phyloP scores from a whole-genome alignment of 176 grass and related monocot genomes.

The Thinopyrum elongatum region DNA sequence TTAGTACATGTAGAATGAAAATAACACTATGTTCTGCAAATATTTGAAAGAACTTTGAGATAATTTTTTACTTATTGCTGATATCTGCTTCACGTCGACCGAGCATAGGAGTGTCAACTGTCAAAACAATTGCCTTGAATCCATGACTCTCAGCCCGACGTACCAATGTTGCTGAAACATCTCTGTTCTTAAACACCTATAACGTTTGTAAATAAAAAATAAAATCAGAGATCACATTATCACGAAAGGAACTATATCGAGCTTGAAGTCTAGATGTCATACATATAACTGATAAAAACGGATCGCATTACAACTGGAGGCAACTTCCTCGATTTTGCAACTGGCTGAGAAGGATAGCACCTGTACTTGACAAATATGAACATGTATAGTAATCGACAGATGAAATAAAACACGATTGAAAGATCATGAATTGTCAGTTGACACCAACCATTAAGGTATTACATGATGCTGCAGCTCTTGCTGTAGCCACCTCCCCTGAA shows the following conservation, averaged over 20 bases:
- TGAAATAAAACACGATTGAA: background rate
- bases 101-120: conserved; percentile 77
- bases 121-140: conserved; percentile 87
- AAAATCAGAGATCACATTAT: background rate
- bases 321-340: conserved; percentile 82
- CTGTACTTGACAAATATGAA: conserved; percentile 31
- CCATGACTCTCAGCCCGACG: conserved; percentile 64
- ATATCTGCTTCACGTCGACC: conserved; percentile 84
- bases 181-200: conserved; percentile 76
- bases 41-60: background rate
- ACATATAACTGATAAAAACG: conserved; percentile 98
- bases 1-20: background rate
- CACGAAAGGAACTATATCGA: background rate
- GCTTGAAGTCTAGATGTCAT: conserved; percentile 18
- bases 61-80: conserved; percentile 61
- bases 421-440: background rate
- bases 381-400: conserved; percentile 2
- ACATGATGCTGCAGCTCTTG: conserved; percentile 84
- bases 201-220: background rate
- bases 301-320: conserved; percentile 61
- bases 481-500: conserved; percentile 85
- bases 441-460: conserved; percentile 83
- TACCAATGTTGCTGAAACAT: conserved; percentile 63
- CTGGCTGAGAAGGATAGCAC: conserved; percentile 71
- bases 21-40: background rate